These are phyloP conservation scores for Delonix regia DNA, from an alignment of 306 rosid species.

Conservation along the genomic window DNA sequence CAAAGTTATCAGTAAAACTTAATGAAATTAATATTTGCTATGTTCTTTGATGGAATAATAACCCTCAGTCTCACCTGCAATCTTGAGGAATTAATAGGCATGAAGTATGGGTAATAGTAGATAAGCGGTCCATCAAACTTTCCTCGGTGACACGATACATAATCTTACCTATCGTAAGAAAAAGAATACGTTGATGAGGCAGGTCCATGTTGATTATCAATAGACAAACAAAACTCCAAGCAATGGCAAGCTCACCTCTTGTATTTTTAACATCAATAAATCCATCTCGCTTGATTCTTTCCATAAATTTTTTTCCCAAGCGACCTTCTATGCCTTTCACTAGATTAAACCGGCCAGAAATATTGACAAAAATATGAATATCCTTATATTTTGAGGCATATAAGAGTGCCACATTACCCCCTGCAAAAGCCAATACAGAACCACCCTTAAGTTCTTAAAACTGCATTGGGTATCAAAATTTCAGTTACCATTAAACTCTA, in stretches of 20 bases:
- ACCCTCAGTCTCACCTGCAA: constrained; percentile 60
- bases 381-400: constrained; percentile 82
- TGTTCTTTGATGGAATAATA: constrained; percentile 25
- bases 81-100: constrained; percentile 60
- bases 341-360: constrained; percentile 89
- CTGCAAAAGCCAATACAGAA: constrained; percentile 51
- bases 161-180: constrained; percentile 53
- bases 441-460: background rate
- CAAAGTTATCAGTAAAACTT: constrained; percentile 4
- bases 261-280: constrained; percentile 74
- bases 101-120: constrained; percentile 62
- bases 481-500: constrained; percentile 20
- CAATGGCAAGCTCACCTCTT: constrained; percentile 61
- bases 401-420: constrained; percentile 82
- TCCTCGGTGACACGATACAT: constrained; percentile 75
- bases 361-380: constrained; percentile 63
- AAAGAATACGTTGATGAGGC: constrained; percentile 7
- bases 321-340: constrained; percentile 83
- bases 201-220: constrained; percentile 20
- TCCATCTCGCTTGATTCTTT: constrained; percentile 77
- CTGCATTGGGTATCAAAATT: background rate
- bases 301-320: constrained; percentile 72
- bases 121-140: constrained; percentile 82
- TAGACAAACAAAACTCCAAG: background rate
- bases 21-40: constrained; percentile 18